Percentiles rank a stretch among this genome's conserved stretches.
Conservation (phyloP, 352 stramenopile genomes). For the Phytophthora cactorum region DNA sequence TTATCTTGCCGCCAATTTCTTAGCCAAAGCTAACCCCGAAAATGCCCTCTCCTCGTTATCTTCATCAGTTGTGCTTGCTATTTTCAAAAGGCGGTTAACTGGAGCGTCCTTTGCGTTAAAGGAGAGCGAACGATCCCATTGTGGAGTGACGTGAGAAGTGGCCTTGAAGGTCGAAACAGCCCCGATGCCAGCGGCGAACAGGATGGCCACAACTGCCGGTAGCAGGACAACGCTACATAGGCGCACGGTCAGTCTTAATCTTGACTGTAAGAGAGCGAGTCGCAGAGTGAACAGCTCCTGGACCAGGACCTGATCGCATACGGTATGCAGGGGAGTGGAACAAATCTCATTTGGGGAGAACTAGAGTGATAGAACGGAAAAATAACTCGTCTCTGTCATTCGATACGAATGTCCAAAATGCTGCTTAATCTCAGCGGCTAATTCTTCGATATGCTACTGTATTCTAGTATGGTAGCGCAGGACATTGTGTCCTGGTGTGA, state of each 20-base stretch:
- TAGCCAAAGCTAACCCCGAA: background rate
- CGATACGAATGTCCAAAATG: no score
- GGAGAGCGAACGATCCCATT: background rate
- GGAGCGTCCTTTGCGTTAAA: background rate
- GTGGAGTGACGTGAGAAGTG: background rate
- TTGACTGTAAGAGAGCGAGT: background rate
- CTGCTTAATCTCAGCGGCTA: no score
- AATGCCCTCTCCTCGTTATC: slow-evolving; percentile 5
- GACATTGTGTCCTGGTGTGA: no score
- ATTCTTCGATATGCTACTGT: no score
- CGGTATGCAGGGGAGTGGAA: background rate
- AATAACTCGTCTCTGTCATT: no score
- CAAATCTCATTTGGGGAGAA: background rate
- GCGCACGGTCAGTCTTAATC: background rate
- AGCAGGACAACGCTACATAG: background rate
- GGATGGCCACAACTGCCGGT: no score
- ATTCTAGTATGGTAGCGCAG: no score
- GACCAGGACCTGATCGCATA: background rate
- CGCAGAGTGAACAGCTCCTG: background rate
- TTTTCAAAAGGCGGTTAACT: background rate
- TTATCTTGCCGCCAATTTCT: slow-evolving; percentile 2
- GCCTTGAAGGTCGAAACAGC: background rate
- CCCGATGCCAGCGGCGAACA: background rate
- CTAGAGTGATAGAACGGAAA: no score
- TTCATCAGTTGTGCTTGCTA: background rate